Evolutionary conservation across 2,329 filamentous ascomycete genomes (phyloP).

Genomic region (Alternaria solani): DNA sequence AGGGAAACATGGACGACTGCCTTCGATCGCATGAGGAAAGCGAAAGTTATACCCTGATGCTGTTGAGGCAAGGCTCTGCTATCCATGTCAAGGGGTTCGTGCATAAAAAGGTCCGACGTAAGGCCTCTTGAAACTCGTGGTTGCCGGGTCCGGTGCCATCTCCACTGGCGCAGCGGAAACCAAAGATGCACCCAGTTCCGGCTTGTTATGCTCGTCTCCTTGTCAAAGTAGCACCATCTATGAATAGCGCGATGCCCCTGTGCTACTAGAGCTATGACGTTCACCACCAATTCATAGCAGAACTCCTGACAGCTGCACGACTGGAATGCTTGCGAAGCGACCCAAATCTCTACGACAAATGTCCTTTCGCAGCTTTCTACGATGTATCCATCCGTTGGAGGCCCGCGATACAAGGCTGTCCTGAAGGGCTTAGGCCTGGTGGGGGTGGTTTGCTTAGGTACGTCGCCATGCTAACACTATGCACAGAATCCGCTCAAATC

Average conservation of each 20-base stretch:
- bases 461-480: conserved; percentile 1
- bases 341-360: conserved; percentile 2
- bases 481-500: too few species aligned
- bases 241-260: conserved; percentile 10
- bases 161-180: not conserved
- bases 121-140: not conserved
- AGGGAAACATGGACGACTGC: conserved; percentile 54
- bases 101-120: not conserved
- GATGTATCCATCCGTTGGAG: conserved; percentile 12
- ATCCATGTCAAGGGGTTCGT: not conserved
- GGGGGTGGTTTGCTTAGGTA: conserved; percentile 10
- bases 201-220: not conserved
- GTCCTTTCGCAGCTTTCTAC: not conserved
- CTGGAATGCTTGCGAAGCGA: not conserved
- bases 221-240: not conserved
- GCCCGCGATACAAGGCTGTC: conserved; percentile 2
- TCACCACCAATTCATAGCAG: not conserved
- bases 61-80: not conserved
- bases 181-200: not conserved
- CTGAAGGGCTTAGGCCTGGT: conserved; percentile 10
- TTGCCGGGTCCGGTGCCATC: not conserved
- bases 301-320: not conserved
- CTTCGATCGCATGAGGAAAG: conserved; percentile 55
- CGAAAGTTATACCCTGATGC: conserved; percentile 51
- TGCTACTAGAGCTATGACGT: conserved; percentile 17